These are phyloP conservation scores for Pythium dissimile DNA, from an alignment of 352 stramenopile species.

Conservation along the genomic window DNA sequence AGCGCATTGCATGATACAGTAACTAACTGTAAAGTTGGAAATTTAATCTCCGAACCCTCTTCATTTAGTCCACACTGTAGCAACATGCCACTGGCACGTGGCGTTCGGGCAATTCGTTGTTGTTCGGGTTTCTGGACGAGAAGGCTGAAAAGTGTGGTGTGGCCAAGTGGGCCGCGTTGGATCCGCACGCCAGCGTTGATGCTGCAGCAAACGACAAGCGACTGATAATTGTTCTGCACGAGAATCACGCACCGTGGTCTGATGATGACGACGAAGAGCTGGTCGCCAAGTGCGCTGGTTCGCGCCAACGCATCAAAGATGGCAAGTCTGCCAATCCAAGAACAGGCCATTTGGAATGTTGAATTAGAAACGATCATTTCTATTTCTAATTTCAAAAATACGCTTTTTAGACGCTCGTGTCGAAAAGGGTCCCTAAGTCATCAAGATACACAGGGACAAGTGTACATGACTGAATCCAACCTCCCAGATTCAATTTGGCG, in stretches of 20 bases:
- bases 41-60: background rate
- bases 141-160: background rate
- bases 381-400: slow-evolving; percentile 1
- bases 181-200: slow-evolving; percentile 6
- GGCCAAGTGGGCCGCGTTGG: background rate
- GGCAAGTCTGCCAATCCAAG: slow-evolving; percentile 8
- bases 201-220: background rate
- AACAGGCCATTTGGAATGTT: background rate
- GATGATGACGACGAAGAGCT: slow-evolving; percentile 8
- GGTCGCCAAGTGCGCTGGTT: slow-evolving; percentile 1
- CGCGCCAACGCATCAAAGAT: slow-evolving; percentile 17
- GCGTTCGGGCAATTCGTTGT: too few relatives aligned
- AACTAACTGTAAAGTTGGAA: background rate
- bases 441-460: background rate
- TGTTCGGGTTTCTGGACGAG: too few relatives aligned
- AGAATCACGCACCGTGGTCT: too few relatives aligned
- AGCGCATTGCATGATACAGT: too few relatives aligned
- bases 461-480: background rate
- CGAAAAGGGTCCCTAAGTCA: background rate
- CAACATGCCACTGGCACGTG: too few relatives aligned
- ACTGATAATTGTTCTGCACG: slow-evolving; percentile 4
- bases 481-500: slow-evolving; percentile 2
- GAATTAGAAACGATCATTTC: too few relatives aligned
- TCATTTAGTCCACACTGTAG: background rate
- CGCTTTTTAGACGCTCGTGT: background rate